These are phyloP conservation scores for Pythium coloratum DNA, from an alignment of 352 stramenopile genomes.

Conservation along the genomic window DNA sequence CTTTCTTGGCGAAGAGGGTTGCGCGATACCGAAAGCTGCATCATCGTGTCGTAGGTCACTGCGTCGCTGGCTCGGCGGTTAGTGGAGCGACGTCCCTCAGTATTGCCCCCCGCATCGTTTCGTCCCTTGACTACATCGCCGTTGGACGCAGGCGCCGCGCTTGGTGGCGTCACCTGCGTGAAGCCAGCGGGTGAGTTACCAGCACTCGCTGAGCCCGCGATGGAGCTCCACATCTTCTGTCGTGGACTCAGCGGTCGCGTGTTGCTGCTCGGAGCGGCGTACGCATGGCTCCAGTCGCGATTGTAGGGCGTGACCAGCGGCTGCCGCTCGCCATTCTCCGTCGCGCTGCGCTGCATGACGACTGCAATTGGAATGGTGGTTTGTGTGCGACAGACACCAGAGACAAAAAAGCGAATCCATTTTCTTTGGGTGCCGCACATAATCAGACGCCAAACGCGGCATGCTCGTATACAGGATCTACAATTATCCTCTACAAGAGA, in stretches of 20 bases:
- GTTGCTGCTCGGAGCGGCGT: constrained; percentile 11
- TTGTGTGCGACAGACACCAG: not conserved
- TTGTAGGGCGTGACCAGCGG: constrained; percentile 23
- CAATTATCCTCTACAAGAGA: not conserved
- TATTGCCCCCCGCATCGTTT: not conserved
- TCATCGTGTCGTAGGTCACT: constrained; percentile 54
- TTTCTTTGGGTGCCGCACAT: not conserved
- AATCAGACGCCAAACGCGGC: constrained; percentile 4
- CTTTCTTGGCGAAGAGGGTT: constrained; percentile 50
- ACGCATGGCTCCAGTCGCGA: constrained; percentile 12
- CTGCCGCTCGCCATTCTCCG: constrained; percentile 13
- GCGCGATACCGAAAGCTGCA: constrained; percentile 55
- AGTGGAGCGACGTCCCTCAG: constrained; percentile 5
- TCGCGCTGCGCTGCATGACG: constrained; percentile 8
- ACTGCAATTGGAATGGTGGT: not conserved
- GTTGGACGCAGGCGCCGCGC: not conserved
- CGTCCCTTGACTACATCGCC: not conserved
- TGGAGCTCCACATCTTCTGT: constrained; percentile 23
- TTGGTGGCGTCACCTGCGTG: not conserved
- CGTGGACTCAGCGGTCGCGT: constrained; percentile 6
- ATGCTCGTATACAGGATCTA: not conserved
- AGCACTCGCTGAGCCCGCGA: not conserved
- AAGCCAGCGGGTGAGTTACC: not conserved
- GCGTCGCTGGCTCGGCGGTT: constrained; percentile 37
- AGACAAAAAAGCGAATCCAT: constrained; percentile 4